Conservation (phyloP, 2,329 filamentous ascomycete genomes). For the Penicillium verrucosum region DNA sequence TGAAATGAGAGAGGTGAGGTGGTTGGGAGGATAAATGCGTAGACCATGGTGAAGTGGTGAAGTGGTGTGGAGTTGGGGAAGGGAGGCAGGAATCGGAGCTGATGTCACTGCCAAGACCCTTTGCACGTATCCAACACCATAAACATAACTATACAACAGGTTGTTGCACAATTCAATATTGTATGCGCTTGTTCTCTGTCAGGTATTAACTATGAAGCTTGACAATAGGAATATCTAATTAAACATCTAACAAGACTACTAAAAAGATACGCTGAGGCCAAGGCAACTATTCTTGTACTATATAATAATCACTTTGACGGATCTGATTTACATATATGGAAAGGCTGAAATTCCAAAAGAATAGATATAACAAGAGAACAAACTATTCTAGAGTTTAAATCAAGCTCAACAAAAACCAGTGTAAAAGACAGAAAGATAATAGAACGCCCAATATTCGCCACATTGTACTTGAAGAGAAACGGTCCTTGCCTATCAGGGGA, state of each 20-base stretch:
- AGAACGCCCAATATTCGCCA: not conserved
- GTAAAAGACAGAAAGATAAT: not conserved
- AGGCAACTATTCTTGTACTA: not conserved
- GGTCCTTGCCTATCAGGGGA: not conserved
- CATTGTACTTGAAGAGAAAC: not conserved
- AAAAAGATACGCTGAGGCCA: not conserved
- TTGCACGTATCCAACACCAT: not conserved
- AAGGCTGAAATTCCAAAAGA: not conserved
- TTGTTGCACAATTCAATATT: too few relatives aligned
- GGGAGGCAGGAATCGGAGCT: conserved; percentile 2
- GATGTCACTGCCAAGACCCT: conserved; percentile 4
- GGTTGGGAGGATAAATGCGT: conserved; percentile 81
- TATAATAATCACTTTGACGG: not conserved
- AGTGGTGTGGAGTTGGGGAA: conserved; percentile 12
- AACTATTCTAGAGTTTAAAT: not conserved
- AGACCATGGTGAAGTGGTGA: conserved; percentile 65
- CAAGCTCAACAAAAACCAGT: not conserved
- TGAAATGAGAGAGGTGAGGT: conserved; percentile 84
- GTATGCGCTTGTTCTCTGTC: not conserved
- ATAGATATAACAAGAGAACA: not conserved
- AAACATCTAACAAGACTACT: not conserved
- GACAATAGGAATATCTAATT: not conserved
- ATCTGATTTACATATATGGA: not conserved
- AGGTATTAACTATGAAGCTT: not conserved
- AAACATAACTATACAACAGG: too few relatives aligned